Conservation (phyloP, 805 yeast genomes). For the Ogataea allantospora region DNA sequence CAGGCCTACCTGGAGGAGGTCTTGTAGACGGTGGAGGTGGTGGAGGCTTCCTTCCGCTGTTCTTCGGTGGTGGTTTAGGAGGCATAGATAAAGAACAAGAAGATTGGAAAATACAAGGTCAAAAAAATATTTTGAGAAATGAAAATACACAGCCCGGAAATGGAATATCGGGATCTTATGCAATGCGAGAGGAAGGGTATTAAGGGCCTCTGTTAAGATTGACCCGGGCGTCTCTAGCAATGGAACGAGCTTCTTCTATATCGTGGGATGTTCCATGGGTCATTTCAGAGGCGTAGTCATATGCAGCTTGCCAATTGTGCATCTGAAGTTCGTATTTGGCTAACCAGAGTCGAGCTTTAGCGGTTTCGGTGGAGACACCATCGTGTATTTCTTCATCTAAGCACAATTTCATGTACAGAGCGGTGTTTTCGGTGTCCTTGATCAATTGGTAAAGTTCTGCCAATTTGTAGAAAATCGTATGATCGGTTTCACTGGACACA, state of each 20-base stretch:
- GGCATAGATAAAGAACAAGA: constrained; percentile 9
- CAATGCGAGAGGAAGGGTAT: not conserved
- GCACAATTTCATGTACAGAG: constrained; percentile 63
- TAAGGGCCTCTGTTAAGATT: constrained; percentile 36
- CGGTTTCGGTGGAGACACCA: constrained; percentile 68
- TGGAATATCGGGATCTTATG: not conserved
- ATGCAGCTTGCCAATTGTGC: constrained; percentile 65
- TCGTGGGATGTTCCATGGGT: constrained; percentile 76
- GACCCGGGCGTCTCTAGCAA: constrained; percentile 74
- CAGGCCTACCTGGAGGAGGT: constrained; percentile 3
- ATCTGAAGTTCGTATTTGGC: constrained; percentile 63
- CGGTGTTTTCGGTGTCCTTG: constrained; percentile 52
- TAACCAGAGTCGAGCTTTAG: constrained; percentile 83
- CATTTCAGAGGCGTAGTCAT: constrained; percentile 68
- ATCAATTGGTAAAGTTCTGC: constrained; percentile 64
- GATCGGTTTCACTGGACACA: constrained; percentile 49
- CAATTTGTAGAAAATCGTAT: constrained; percentile 58
- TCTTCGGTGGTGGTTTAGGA: constrained; percentile 16
- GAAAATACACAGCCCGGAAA: not conserved
- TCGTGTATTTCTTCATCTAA: constrained; percentile 62
- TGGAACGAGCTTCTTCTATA: constrained; percentile 83
- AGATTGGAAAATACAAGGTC: constrained; percentile 1
- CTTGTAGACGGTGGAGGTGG: constrained; percentile 15
- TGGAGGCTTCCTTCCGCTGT: not conserved
- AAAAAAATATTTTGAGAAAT: constrained; percentile 4